These are phyloP conservation scores for Oryza brachyantha DNA, from an alignment of 176 grass and related monocot genomes.

Conservation along the genomic window DNA sequence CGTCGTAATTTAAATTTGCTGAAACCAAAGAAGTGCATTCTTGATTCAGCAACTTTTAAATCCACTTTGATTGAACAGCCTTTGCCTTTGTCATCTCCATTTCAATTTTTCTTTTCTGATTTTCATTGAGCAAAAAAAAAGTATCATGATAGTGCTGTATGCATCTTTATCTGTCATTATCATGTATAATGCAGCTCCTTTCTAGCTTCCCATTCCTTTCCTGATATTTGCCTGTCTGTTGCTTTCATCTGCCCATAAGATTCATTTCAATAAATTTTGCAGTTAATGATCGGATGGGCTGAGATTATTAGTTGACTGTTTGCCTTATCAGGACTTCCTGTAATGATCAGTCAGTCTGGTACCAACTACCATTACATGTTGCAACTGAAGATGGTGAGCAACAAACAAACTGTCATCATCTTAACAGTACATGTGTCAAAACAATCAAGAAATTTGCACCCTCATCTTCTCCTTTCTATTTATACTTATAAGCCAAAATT, in stretches of 20 bases:
- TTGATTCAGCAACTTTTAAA: not conserved
- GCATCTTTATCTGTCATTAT: not conserved
- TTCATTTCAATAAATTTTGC: not conserved
- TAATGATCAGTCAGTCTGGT: not conserved
- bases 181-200: not conserved
- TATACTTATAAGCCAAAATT: not conserved
- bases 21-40: not conserved
- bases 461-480: not conserved
- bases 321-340: slow-evolving; percentile 9
- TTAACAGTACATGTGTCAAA: not conserved
- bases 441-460: no score
- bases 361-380: not conserved
- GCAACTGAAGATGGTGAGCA: not conserved
- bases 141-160: not conserved
- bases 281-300: not conserved
- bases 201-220: not conserved
- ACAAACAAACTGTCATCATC: not conserved
- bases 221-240: not conserved
- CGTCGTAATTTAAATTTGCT: not conserved
- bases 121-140: not conserved
- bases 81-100: not conserved
- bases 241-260: slow-evolving; percentile 6
- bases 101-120: not conserved
- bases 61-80: not conserved
- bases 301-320: slow-evolving; percentile 10